Percentiles rank a stretch among this genome's conserved stretches.
Conservation (phyloP, 129 eudicot species). For the Helianthus annuus region DNA sequence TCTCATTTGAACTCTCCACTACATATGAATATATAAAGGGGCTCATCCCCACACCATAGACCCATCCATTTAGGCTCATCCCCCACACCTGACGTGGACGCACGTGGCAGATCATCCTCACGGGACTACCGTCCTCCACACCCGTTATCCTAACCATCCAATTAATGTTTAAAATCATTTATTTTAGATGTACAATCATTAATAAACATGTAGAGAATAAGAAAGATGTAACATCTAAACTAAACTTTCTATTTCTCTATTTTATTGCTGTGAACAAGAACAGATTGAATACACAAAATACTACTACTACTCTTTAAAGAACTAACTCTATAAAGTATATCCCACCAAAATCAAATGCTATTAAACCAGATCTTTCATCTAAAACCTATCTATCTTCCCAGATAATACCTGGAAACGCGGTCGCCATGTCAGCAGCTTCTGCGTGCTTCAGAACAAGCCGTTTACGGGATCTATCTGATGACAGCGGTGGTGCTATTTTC, state of each 20-base stretch:
- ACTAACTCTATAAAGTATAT: slow-evolving; percentile 2
- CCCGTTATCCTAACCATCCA: background rate
- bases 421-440: slow-evolving; percentile 4
- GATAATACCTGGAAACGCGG: background rate
- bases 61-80: no score
- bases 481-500: slow-evolving; percentile 31
- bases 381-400: slow-evolving; percentile 26
- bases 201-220: background rate
- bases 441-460: slow-evolving; percentile 3
- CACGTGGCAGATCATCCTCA: no score
- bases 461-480: slow-evolving; percentile 33
- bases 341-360: slow-evolving; percentile 13
- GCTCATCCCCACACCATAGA: no score
- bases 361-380: slow-evolving; percentile 25
- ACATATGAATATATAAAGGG: no score
- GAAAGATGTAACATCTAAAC: background rate
- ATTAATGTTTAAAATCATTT: background rate
- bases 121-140: no score
- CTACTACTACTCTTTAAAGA: slow-evolving; percentile 23
- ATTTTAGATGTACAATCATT: background rate
- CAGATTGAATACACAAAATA: slow-evolving; percentile 26
- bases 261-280: slow-evolving; percentile 23
- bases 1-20: no score
- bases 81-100: no score
- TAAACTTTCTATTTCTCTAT: slow-evolving; percentile 16